Percentiles rank a stretch among this genome's conserved stretches.
Evolutionary conservation across 139 green algal species (phyloP).

Genomic region (Coelastrella sp.): DNA sequence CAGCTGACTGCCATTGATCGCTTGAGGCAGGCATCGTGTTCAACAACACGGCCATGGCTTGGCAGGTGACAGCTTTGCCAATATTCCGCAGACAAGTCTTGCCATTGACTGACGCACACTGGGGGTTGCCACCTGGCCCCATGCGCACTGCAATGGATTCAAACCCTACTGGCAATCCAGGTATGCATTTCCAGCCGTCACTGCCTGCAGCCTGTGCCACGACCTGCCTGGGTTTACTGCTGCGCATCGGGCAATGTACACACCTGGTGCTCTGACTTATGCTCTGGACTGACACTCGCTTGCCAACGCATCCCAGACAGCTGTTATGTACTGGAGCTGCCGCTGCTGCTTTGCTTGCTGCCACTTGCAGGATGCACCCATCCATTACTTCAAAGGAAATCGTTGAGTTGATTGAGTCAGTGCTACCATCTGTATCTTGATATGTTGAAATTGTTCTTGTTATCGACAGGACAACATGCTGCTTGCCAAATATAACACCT

Average conservation of each 20-base stretch:
- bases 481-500: background rate
- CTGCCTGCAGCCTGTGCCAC: background rate
- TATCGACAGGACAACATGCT: background rate
- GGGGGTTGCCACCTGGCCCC: constrained; percentile 7
- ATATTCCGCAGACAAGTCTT: constrained; percentile 31
- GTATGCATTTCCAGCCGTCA: constrained; percentile 10
- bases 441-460: background rate
- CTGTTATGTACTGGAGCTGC: background rate
- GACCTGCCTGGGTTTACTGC: background rate
- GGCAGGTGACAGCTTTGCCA: background rate
- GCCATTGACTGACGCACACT: constrained; percentile 26
- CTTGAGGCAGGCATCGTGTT: background rate
- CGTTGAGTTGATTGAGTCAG: background rate
- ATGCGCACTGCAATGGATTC: constrained; percentile 13
- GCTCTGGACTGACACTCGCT: background rate
- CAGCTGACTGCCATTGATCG: background rate
- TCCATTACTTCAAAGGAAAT: background rate
- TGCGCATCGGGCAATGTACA: constrained; percentile 18
- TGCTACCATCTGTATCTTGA: constrained; percentile 33
- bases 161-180: constrained; percentile 21
- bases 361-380: background rate
- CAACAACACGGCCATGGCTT: background rate
- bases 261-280: background rate
- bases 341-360: background rate
- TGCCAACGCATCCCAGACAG: background rate